Percentiles rank a stretch among this genome's conserved stretches.
These are phyloP conservation scores for Parietaria judaica DNA, from an alignment of 306 rosid genomes.

Conservation along the genomic window DNA sequence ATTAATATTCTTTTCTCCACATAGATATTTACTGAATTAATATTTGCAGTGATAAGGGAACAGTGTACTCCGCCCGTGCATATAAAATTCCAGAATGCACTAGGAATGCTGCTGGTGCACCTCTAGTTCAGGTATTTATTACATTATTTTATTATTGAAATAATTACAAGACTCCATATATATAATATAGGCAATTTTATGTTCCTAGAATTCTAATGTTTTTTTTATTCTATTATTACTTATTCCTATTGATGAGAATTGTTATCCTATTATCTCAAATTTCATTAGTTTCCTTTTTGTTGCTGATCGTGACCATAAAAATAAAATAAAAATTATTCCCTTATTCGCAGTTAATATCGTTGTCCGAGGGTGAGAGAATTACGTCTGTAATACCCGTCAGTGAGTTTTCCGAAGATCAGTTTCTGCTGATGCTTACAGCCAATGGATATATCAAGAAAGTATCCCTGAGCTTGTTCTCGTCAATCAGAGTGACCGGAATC, in stretches of 20 bases:
- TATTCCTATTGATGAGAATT: neutral
- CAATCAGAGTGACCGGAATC: slow-evolving; percentile 89
- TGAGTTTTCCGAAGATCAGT: slow-evolving; percentile 78
- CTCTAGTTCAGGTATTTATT: slow-evolving; percentile 68
- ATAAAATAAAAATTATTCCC: too few species aligned
- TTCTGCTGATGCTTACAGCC: slow-evolving; percentile 83
- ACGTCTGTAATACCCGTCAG: slow-evolving; percentile 92
- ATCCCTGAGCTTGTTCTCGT: slow-evolving; percentile 76
- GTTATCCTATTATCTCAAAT: neutral
- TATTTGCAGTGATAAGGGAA: slow-evolving; percentile 75
- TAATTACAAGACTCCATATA: too few species aligned
- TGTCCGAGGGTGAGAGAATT: slow-evolving; percentile 90
- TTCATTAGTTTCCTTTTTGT: slow-evolving; percentile 7
- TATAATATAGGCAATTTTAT: too few species aligned
- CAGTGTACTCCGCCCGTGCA: slow-evolving; percentile 92
- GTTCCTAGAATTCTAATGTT: too few species aligned
- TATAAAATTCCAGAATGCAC: slow-evolving; percentile 89
- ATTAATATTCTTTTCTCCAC: neutral
- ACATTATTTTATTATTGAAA: neutral
- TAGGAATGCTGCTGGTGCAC: slow-evolving; percentile 87
- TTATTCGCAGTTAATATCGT: slow-evolving; percentile 59
- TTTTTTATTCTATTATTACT: neutral
- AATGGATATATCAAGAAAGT: slow-evolving; percentile 94
- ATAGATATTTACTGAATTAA: slow-evolving; percentile 11
- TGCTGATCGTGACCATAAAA: slow-evolving; percentile 7